Evolutionary conservation across 345 rosid genomes (phyloP).

Genomic region (Eutrema yunnanense): DNA sequence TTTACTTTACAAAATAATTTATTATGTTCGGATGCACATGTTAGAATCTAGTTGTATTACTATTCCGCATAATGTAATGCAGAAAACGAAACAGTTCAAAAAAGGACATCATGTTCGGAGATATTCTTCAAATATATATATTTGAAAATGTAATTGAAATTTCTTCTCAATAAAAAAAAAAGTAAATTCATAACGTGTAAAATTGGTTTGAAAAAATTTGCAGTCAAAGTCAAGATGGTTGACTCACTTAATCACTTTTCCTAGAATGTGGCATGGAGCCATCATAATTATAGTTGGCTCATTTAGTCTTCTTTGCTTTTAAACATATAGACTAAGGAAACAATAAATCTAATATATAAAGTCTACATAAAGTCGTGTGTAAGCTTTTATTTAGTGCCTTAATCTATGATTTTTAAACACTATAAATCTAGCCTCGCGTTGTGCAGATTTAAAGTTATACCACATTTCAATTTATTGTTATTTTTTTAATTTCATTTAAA

Average conservation of each 20-base stretch:
- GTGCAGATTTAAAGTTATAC: no score
- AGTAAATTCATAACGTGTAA: not conserved
- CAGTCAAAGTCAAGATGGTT: slow-evolving; percentile 11
- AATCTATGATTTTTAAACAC: no score
- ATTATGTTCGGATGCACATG: no score
- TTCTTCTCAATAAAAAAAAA: not conserved
- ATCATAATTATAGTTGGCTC: not conserved
- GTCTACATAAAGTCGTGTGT: no score
- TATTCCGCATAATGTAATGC: no score
- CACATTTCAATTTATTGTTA: no score
- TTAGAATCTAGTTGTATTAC: no score
- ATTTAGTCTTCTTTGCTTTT: not conserved
- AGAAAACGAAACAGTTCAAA: not conserved
- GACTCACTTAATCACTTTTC: slow-evolving; percentile 17
- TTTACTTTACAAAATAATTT: no score
- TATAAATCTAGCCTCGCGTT: no score
- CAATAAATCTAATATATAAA: not conserved
- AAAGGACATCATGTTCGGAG: no score
- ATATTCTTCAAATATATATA: not conserved
- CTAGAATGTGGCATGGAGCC: slow-evolving; percentile 7
- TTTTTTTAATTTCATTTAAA: no score
- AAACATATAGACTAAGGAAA: not conserved
- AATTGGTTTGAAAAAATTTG: not conserved
- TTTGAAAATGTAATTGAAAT: not conserved
- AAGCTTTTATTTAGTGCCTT: not conserved